Percentiles rank a stretch among this genome's conserved stretches.
Conservation (phyloP, 768 basidiomycete genomes). For the Roridomyces roridus region DNA sequence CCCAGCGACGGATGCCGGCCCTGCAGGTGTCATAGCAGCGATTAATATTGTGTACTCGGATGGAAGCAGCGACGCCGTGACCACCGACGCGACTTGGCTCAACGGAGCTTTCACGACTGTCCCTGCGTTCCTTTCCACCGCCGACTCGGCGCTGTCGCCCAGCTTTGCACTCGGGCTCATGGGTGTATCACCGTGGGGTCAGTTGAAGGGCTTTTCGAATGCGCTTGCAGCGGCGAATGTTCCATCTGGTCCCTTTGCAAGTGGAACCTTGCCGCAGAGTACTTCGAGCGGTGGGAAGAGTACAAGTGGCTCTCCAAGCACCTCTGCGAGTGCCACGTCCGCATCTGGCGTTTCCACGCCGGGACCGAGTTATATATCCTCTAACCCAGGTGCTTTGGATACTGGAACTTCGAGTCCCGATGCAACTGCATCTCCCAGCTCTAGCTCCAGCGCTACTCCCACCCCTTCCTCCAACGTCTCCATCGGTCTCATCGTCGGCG, state of each 20-base stretch:
- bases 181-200: background rate
- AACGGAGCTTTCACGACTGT: background rate
- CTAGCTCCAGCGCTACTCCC: background rate
- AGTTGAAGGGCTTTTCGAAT: background rate
- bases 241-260: background rate
- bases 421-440: too few relatives aligned
- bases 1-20: background rate
- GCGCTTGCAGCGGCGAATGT: background rate
- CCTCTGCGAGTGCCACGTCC: too few relatives aligned
- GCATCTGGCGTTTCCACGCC: too few relatives aligned
- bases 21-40: conserved; percentile 3
- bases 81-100: conserved; percentile 16
- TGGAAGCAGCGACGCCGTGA: conserved; percentile 7
- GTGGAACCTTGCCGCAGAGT: background rate
- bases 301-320: too few relatives aligned
- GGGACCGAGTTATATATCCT: too few relatives aligned
- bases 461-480: background rate
- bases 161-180: background rate
- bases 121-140: background rate
- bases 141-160: background rate
- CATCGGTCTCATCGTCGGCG: background rate
- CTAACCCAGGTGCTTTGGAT: too few relatives aligned
- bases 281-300: too few relatives aligned
- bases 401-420: too few relatives aligned
- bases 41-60: conserved; percentile 4